A percentile compares a stretch with the other conserved stretches of the same genome.
Evolutionary conservation across 1,139 yeast genomes (phyloP).

Genomic region (Candida sanyaensis): DNA sequence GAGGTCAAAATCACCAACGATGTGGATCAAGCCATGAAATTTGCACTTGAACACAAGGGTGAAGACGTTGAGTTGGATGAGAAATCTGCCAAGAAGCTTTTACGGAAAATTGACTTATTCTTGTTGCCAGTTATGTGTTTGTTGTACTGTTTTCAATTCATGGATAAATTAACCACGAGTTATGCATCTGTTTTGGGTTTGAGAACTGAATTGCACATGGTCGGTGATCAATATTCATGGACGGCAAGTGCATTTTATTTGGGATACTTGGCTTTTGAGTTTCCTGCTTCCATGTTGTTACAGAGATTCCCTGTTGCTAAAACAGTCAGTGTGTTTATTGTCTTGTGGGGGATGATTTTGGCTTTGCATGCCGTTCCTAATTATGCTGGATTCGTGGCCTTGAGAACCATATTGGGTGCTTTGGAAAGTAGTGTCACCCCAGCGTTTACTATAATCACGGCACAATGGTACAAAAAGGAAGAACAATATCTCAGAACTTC

Average conservation of each 20-base stretch:
- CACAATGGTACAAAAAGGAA: conserved; percentile 27
- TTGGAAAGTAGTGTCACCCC: conserved; percentile 59
- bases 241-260: conserved; percentile 55
- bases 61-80: conserved; percentile 20
- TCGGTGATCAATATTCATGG: conserved; percentile 56
- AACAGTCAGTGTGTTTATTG: conserved; percentile 23
- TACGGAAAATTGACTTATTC: conserved; percentile 53
- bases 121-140: conserved; percentile 58
- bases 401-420: conserved; percentile 46
- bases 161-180: conserved; percentile 64
- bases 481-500: conserved; percentile 26
- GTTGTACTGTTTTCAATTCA: conserved; percentile 58
- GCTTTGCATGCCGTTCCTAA: conserved; percentile 30
- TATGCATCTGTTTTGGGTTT: conserved; percentile 66
- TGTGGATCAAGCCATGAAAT: conserved; percentile 37
- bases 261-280: conserved; percentile 51
- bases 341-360: conserved; percentile 32
- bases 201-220: conserved; percentile 47
- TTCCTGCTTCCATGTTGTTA: conserved; percentile 43
- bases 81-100: conserved; percentile 18
- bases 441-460: conserved; percentile 54
- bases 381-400: conserved; percentile 32
- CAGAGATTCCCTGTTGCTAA: conserved; percentile 38
- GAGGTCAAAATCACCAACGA: conserved; percentile 30
- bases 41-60: conserved; percentile 21